Conservation (phyloP, 371 early-diverging fungal genomes). For the Lichtheimia corymbifera region DNA sequence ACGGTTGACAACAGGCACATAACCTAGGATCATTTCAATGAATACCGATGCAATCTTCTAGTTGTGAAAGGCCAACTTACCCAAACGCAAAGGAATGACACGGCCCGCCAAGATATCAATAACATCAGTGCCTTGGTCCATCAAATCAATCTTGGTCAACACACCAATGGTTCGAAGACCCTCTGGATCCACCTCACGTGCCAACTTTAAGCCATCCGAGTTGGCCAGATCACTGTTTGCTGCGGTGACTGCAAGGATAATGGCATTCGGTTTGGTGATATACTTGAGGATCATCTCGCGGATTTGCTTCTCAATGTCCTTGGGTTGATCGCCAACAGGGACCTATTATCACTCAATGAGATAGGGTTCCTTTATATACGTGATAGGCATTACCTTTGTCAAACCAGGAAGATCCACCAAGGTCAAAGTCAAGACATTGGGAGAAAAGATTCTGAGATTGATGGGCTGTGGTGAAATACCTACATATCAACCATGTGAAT, state of each 20-base stretch:
- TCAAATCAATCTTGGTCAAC: constrained; percentile 98
- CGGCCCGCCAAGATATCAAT: constrained; percentile 98
- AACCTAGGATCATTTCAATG: constrained; percentile 51
- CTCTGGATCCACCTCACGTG: constrained; percentile 98
- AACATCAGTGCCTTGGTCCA: constrained; percentile 99
- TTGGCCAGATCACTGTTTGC: constrained; percentile 99
- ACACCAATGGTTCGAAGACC: constrained; percentile 99
- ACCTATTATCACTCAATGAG: constrained; percentile 44
- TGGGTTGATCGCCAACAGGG: constrained; percentile 98
- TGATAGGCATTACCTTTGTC: constrained; percentile 71
- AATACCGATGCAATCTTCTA: too few species aligned
- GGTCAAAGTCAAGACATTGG: constrained; percentile 96
- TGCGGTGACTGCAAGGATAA: constrained; percentile 98
- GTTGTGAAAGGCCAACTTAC: constrained; percentile 28
- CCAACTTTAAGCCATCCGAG: constrained; percentile 97
- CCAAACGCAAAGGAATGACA: constrained; percentile 94
- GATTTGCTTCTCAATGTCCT: constrained; percentile 98
- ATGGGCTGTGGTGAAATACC: constrained; percentile 94
- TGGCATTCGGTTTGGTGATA: constrained; percentile 93
- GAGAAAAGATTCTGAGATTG: constrained; percentile 93
- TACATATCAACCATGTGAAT: constrained; percentile 7
- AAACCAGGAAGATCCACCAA: constrained; percentile 98
- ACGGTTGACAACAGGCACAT: constrained; percentile 95
- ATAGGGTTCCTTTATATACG: background rate
- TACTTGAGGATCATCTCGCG: constrained; percentile 96